Percentiles rank a stretch among this genome's conserved stretches.
These are phyloP conservation scores for Lipomyces kockii DNA, from an alignment of 805 yeast genomes.

Conservation along the genomic window DNA sequence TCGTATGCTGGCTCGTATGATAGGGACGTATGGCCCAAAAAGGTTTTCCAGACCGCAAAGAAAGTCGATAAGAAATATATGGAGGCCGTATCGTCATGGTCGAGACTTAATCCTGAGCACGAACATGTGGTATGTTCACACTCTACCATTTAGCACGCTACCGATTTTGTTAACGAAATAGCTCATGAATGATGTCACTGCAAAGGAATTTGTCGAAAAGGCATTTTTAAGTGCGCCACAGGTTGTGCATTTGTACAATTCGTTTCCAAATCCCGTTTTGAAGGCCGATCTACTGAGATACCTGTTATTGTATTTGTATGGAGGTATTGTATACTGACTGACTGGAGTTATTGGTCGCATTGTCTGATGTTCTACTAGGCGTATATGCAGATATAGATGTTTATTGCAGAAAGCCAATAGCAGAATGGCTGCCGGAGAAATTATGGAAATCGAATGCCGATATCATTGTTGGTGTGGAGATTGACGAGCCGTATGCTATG, in stretches of 20 bases:
- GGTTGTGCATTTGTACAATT: slow-evolving; percentile 22
- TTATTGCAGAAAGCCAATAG: slow-evolving; percentile 34
- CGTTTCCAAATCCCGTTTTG: slow-evolving; percentile 28
- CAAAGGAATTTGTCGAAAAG: slow-evolving; percentile 18
- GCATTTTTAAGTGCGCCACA: slow-evolving; percentile 28
- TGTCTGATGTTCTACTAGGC: slow-evolving; percentile 4
- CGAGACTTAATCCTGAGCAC: slow-evolving; percentile 22
- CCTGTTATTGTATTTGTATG: slow-evolving; percentile 33
- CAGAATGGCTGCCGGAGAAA: slow-evolving; percentile 24
- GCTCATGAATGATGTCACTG: slow-evolving; percentile 26
- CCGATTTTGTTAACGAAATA: background rate
- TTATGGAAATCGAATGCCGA: slow-evolving; percentile 29
- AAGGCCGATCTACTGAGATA: slow-evolving; percentile 35
- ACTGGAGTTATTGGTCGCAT: background rate
- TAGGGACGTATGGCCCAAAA: slow-evolving; percentile 25
- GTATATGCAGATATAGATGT: slow-evolving; percentile 37
- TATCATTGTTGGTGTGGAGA: slow-evolving; percentile 31
- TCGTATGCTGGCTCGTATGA: slow-evolving; percentile 4
- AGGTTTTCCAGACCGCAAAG: slow-evolving; percentile 30
- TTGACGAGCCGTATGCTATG: slow-evolving; percentile 34
- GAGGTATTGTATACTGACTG: slow-evolving; percentile 14
- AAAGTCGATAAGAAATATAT: slow-evolving; percentile 7
- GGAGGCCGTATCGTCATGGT: slow-evolving; percentile 30
- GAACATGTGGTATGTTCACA: slow-evolving; percentile 23
- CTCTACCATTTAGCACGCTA: background rate